phyloP scores from a whole-genome alignment of 2,329 filamentous ascomycete genomes.

The Penicillium sp. region DNA sequence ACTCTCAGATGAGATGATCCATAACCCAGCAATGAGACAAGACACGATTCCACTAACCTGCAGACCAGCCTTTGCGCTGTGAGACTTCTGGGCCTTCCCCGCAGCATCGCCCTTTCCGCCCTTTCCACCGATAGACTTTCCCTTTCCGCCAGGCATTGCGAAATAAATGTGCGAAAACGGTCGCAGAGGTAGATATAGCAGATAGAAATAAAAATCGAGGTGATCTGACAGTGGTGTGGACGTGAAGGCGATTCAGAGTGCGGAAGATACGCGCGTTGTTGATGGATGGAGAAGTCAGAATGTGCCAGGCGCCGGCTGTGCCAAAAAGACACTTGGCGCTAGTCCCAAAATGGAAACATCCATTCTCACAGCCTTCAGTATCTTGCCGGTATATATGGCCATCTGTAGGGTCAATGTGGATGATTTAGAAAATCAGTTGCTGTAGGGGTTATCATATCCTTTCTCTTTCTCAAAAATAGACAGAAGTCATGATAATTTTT shows the following conservation, averaged over 20 bases:
- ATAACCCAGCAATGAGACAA: not conserved
- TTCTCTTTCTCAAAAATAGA: not conserved
- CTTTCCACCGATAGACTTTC: conserved; percentile 88
- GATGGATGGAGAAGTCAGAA: conserved; percentile 45
- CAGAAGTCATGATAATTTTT: not conserved
- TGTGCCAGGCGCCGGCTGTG: conserved; percentile 32
- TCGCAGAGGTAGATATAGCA: conserved; percentile 28
- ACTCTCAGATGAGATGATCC: not conserved
- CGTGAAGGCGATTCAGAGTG: conserved; percentile 29
- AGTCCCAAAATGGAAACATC: conserved; percentile 34
- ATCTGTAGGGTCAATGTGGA: not conserved
- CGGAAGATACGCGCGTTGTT: conserved; percentile 39
- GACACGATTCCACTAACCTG: conserved; percentile 64
- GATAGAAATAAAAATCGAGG: conserved; percentile 23
- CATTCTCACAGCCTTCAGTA: not conserved
- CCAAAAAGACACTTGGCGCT: conserved; percentile 39
- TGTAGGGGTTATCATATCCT: not conserved
- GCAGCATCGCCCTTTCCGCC: conserved; percentile 77
- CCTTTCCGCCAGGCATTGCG: conserved; percentile 82
- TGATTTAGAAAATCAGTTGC: not conserved
- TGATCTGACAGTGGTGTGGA: conserved; percentile 26
- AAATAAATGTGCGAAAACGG: conserved; percentile 19
- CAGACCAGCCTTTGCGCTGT: conserved; percentile 90
- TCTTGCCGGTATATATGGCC: not conserved
- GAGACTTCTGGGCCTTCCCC: conserved; percentile 88